A percentile compares a stretch with the other conserved stretches of the same genome.
phyloP scores from a whole-genome alignment of 768 basidiomycete species.

The Gloeopeniophorella convolvens region DNA sequence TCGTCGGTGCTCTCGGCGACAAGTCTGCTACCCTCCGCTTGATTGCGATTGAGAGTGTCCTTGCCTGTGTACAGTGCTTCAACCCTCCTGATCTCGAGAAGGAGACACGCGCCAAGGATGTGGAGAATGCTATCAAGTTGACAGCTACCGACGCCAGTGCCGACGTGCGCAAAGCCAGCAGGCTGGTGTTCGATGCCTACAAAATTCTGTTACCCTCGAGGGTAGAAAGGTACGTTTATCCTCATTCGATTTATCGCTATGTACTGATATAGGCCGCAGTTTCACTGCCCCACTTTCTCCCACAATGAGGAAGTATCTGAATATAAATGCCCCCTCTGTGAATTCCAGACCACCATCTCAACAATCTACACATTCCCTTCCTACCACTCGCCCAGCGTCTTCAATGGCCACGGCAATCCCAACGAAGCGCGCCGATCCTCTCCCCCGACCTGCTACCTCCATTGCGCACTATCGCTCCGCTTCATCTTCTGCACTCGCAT shows the following conservation, averaged over 20 bases:
- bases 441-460: slow-evolving; percentile 17
- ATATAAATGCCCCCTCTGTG: slow-evolving; percentile 7
- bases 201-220: slow-evolving; percentile 60
- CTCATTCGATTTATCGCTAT: not conserved
- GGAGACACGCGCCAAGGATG: slow-evolving; percentile 52
- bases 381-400: slow-evolving; percentile 10
- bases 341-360: slow-evolving; percentile 17
- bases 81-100: slow-evolving; percentile 77
- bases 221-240: slow-evolving; percentile 50
- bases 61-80: slow-evolving; percentile 64
- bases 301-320: slow-evolving; percentile 41
- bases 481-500: slow-evolving; percentile 6
- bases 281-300: slow-evolving; percentile 72
- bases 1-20: slow-evolving; percentile 55
- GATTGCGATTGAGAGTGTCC: slow-evolving; percentile 55
- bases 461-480: slow-evolving; percentile 8
- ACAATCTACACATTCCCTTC: slow-evolving; percentile 9
- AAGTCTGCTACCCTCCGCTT: slow-evolving; percentile 62
- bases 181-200: slow-evolving; percentile 72
- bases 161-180: slow-evolving; percentile 64
- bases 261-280: slow-evolving; percentile 33
- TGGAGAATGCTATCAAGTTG: slow-evolving; percentile 63
- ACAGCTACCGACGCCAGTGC: slow-evolving; percentile 69
- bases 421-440: slow-evolving; percentile 1
- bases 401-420: slow-evolving; percentile 9